phyloP scores from a whole-genome alignment of 441 rosid genomes.

The Populus tomentosa region DNA sequence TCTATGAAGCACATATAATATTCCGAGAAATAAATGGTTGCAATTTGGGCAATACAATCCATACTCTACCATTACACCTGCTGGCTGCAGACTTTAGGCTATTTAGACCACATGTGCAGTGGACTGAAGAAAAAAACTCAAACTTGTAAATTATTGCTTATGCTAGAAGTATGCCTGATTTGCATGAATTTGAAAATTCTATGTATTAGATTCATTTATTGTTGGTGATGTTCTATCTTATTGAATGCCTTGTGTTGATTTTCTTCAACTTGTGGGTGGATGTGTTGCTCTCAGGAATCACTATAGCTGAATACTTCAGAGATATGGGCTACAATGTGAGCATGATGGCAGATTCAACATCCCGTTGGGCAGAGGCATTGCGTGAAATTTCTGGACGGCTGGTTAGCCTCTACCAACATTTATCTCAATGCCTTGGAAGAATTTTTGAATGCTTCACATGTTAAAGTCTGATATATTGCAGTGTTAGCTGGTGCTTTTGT shows the following conservation, averaged over 20 bases:
- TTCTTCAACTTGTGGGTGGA: slow-evolving; percentile 9
- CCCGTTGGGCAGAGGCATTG: slow-evolving; percentile 99
- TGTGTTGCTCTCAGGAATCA: slow-evolving; percentile 64
- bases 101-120: background rate
- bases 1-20: background rate
- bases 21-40: background rate
- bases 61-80: background rate
- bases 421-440: background rate
- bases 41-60: background rate
- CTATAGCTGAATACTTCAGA: slow-evolving; percentile 97
- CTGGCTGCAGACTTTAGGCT: background rate
- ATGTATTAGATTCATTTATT: background rate
- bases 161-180: background rate
- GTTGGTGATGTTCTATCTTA: background rate
- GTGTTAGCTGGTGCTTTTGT: too few species aligned
- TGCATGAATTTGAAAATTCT: background rate
- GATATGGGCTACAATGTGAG: slow-evolving; percentile 99
- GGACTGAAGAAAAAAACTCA: background rate
- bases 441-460: too few species aligned
- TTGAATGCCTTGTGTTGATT: slow-evolving; percentile 5
- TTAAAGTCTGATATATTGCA: too few species aligned
- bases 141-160: background rate
- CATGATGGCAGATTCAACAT: slow-evolving; percentile 99
- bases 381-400: slow-evolving; percentile 99
- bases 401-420: slow-evolving; percentile 40